A percentile compares a stretch with the other conserved stretches of the same genome.
phyloP scores from a whole-genome alignment of 129 eudicot genomes.

The Solidago caesia region DNA sequence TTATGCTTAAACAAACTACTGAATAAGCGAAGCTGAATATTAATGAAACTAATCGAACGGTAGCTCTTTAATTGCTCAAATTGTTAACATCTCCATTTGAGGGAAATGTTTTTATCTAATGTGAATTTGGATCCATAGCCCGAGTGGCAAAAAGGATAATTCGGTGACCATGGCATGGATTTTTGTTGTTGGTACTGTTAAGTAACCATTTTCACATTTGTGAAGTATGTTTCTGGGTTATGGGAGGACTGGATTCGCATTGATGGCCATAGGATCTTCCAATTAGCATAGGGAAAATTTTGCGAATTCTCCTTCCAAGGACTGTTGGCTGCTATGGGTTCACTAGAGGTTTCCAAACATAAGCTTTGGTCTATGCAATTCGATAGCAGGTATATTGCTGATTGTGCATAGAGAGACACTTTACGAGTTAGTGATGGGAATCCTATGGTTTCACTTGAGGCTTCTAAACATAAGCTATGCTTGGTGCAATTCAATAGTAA shows the following conservation, averaged over 20 bases:
- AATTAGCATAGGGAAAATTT: neutral
- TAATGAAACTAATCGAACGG: too few relatives aligned
- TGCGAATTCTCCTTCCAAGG: neutral
- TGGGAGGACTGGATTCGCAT: constrained; percentile 1
- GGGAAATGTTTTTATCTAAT: too few relatives aligned
- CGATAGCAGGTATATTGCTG: neutral
- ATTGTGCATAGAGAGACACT: neutral
- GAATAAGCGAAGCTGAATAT: too few relatives aligned
- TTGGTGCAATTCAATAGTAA: neutral
- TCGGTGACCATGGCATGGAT: neutral
- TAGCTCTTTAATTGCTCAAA: too few relatives aligned
- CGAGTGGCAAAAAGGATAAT: neutral
- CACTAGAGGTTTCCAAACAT: neutral
- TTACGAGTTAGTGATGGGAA: neutral
- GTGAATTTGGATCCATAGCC: neutral
- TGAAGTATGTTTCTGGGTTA: neutral
- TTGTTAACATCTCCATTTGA: neutral
- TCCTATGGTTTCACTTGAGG: neutral
- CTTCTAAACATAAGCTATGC: neutral
- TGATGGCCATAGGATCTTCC: neutral
- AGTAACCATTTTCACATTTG: neutral
- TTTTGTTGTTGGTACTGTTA: neutral
- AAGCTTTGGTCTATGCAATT: neutral
- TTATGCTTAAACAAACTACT: too few relatives aligned
- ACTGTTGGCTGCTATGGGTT: neutral